Percentiles rank a stretch among this genome's conserved stretches.
These are phyloP conservation scores for Chytridium lagenaria DNA, from an alignment of 371 early-diverging fungal species.

Conservation along the genomic window DNA sequence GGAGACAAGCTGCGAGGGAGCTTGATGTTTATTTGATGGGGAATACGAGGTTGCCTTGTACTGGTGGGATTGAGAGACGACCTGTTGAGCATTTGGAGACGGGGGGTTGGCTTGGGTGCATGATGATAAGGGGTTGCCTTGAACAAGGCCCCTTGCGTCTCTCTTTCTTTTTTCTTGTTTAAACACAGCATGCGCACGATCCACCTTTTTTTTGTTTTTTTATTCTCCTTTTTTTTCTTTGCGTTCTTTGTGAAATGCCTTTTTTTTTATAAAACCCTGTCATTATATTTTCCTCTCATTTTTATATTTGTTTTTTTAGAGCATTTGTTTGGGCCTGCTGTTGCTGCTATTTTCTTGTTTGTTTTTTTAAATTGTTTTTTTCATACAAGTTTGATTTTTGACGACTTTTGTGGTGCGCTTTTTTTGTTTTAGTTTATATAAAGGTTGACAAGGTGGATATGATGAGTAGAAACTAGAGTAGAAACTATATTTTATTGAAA, in stretches of 20 bases:
- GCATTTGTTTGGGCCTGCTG: neutral
- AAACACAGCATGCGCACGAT: no score
- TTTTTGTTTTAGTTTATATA: neutral
- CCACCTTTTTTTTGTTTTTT: slow-evolving; percentile 10
- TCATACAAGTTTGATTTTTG: neutral
- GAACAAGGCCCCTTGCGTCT: neutral
- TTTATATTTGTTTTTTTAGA: neutral
- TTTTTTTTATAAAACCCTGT: slow-evolving; percentile 11
- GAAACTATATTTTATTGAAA: no score
- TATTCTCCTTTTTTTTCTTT: slow-evolving; percentile 1
- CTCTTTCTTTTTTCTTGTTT: neutral
- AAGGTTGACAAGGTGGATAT: no score
- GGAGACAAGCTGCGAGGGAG: slow-evolving; percentile 92
- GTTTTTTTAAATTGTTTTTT: neutral
- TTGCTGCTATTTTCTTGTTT: no score
- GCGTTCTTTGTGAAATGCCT: slow-evolving; percentile 5
- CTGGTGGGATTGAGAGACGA: slow-evolving; percentile 52
- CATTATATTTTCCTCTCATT: neutral
- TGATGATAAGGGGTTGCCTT: slow-evolving; percentile 14
- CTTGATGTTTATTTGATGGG: slow-evolving; percentile 83
- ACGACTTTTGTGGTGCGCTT: neutral
- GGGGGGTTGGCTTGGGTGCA: slow-evolving; percentile 10
- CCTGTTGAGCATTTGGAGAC: slow-evolving; percentile 15
- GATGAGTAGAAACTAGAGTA: no score
- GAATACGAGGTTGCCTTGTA: slow-evolving; percentile 59